Evolutionary conservation across 768 basidiomycete genomes (phyloP), one percentile per base, ranked within the genome.

Genomic region (Lactarius sp.): DNA sequence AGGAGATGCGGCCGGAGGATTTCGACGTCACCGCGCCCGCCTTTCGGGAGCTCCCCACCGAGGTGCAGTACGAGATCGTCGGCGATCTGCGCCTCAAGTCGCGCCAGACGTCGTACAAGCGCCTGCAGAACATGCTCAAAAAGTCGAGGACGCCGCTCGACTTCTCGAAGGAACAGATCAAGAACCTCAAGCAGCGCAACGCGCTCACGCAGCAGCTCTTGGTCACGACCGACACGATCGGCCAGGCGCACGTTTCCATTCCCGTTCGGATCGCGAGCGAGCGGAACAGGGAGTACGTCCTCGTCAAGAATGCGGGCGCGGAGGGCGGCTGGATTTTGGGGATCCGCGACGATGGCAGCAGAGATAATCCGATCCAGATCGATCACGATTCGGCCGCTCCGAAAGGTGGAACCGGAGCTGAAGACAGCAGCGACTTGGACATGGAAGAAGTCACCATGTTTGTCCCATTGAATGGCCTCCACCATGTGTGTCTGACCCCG

Each of bases 41-140:
- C 20, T 99, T 99, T 73, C 84, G 87, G 27, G 90, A 92, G 66
- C 83, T 98, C 3, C 95, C 97, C 2, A 96, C 93, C 0, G 95
- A 98, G 73, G 85, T 97, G 22, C 94, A 99, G 70, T 99, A 98
- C 75, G 97, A 99, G 77, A 96, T 99, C 68, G 87, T 98, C 39
- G 95, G 96, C 58, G 97, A 99, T 77, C 79, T 98, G 53, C 85
- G 97, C 3, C 79, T 97, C 61, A 94, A 94, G 74, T 98, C 95
- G 1, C 83, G 97, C 3, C 95, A 98, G 75, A 95, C 92, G 13
- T 96, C 93, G 9, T 89, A 95, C 76, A 86, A 85, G 37, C 90
- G 97, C 4, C 77, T 98, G 51, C 90, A 97, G 70, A 87, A 87
- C 60, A 99, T 99, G 97, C 78, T 96, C 20, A 80, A 78, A 59